Evolutionary conservation across 305 asterid genomes (phyloP), one percentile per base, ranked within the genome.

Genomic region (Rubia tinctorum): DNA sequence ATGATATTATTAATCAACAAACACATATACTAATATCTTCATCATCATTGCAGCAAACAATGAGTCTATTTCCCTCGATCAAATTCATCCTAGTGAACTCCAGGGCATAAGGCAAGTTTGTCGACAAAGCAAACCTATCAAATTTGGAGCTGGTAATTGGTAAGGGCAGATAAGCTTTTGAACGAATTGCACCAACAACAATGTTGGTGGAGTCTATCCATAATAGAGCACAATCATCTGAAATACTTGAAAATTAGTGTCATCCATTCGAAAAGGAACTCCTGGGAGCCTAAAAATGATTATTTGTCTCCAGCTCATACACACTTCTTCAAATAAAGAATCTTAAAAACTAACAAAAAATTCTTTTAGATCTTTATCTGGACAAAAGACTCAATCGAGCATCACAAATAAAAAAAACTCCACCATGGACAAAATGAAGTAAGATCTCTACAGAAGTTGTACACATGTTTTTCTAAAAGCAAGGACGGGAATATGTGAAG

Each of bases 331-430:
- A 39, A 62, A 74, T 66, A n/a, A 40, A 30, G 61, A 53, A 25
- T 51, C 45, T 0, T 20, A 12, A 49, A n/a, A n/a, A n/a, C n/a
- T n/a, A 65, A 62, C 58, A 34, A 20, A 51, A 71, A 51, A 47
- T 0, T 49, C 12, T 5, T 49, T 45, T n/a, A 61, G 17, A 72
- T 3, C 14, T 27, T 49, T 30, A 65, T 13, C n/a, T 22, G 39
- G 61, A 40, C 45, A 40, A 67, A 30, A 42, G 1, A 40, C 7
- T 20, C 40, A 14, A 42, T 53, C 49, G 58, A 7, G 73, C 39
- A 67, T 2, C 23, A 42, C 5, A 25, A 55, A 75, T 15, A 75
- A 49, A 55, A 67, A 44, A 75, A n/a, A n/a, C n/a, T n/a, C n/a
- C 63, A 11, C 11, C 61, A 75, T 13, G 15, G 25, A 44, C 13